Evolutionary conservation across 1,284 basidiomycete species (phyloP).

Genomic region (Xerocomus amazonicus): DNA sequence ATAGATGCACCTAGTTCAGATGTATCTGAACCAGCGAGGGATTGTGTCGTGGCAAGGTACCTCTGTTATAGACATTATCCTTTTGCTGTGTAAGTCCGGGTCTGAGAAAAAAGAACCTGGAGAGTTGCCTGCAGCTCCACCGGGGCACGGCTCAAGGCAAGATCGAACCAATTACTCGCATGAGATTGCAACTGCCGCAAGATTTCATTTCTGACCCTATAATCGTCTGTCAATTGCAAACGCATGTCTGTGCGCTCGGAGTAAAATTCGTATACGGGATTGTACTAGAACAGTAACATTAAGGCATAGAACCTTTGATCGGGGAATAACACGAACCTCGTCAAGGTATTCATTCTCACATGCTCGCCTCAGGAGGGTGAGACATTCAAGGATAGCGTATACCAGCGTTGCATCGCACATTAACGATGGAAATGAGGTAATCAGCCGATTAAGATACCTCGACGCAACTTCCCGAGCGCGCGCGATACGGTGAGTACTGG

Average conservation of each 20-base stretch:
- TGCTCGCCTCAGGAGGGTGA: slow-evolving; percentile 84
- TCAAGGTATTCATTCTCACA: slow-evolving; percentile 92
- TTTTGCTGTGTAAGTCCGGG: background rate
- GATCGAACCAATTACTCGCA: slow-evolving; percentile 79
- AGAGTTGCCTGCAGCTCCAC: slow-evolving; percentile 91
- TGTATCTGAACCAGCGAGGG: slow-evolving; percentile 61
- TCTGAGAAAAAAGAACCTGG: slow-evolving; percentile 52
- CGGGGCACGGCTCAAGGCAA: slow-evolving; percentile 84
- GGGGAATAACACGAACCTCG: slow-evolving; percentile 58
- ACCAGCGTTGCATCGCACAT: slow-evolving; percentile 91
- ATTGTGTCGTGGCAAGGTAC: slow-evolving; percentile 76
- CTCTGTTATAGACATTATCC: slow-evolving; percentile 45
- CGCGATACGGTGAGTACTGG: slow-evolving; percentile 79
- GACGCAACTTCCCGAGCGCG: slow-evolving; percentile 82
- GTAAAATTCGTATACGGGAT: slow-evolving; percentile 79
- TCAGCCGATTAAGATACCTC: slow-evolving; percentile 79
- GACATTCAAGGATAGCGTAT: slow-evolving; percentile 85
- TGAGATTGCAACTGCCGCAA: slow-evolving; percentile 71
- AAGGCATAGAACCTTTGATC: background rate
- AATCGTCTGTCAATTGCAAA: slow-evolving; percentile 86
- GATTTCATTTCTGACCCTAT: slow-evolving; percentile 82
- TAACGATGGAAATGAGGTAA: slow-evolving; percentile 92
- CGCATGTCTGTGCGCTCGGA: slow-evolving; percentile 77
- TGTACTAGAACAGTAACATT: slow-evolving; percentile 56
- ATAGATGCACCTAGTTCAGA: slow-evolving; percentile 88